Evolutionary conservation across 768 basidiomycete genomes (phyloP).

Genomic region (Serendipita sp.): DNA sequence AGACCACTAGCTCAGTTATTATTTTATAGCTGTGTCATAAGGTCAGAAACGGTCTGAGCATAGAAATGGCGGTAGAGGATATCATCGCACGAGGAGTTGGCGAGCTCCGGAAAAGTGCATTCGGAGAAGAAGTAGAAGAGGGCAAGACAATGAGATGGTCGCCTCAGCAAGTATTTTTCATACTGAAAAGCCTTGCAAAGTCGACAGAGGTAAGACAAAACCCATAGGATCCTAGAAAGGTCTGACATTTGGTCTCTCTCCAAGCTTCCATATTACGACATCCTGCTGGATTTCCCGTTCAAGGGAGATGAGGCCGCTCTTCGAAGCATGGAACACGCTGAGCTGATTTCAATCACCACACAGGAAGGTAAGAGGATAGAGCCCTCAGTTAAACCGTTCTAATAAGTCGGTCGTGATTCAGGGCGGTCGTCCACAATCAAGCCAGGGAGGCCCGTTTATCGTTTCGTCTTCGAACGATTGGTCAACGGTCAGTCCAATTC

Average conservation of each 20-base stretch:
- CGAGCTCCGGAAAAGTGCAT: slow-evolving; percentile 79
- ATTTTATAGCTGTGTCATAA: slow-evolving; percentile 60
- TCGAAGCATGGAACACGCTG: slow-evolving; percentile 74
- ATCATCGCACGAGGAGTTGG: slow-evolving; percentile 63
- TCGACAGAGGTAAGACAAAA: slow-evolving; percentile 32
- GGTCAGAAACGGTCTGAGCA: slow-evolving; percentile 50
- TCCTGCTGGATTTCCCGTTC: slow-evolving; percentile 72
- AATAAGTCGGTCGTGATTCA: slow-evolving; percentile 14
- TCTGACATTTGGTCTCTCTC: neutral
- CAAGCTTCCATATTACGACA: slow-evolving; percentile 67
- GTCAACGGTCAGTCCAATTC: slow-evolving; percentile 41
- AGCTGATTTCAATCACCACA: slow-evolving; percentile 67
- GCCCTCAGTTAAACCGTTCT: neutral
- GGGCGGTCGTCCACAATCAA: slow-evolving; percentile 71
- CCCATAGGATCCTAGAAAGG: neutral
- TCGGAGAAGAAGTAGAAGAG: slow-evolving; percentile 84
- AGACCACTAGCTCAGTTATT: neutral
- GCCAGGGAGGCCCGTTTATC: slow-evolving; percentile 83
- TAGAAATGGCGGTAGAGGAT: slow-evolving; percentile 78
- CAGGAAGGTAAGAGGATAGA: slow-evolving; percentile 36
- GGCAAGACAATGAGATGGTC: slow-evolving; percentile 71
- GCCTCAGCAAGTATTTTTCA: slow-evolving; percentile 71
- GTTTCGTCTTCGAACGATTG: slow-evolving; percentile 68
- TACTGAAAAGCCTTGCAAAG: slow-evolving; percentile 57
- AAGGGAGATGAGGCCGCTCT: slow-evolving; percentile 75